Evolutionary conservation across 1,284 basidiomycete genomes (phyloP), one percentile per base, ranked within the genome.

Genomic region (Ustilago shanxiensis): DNA sequence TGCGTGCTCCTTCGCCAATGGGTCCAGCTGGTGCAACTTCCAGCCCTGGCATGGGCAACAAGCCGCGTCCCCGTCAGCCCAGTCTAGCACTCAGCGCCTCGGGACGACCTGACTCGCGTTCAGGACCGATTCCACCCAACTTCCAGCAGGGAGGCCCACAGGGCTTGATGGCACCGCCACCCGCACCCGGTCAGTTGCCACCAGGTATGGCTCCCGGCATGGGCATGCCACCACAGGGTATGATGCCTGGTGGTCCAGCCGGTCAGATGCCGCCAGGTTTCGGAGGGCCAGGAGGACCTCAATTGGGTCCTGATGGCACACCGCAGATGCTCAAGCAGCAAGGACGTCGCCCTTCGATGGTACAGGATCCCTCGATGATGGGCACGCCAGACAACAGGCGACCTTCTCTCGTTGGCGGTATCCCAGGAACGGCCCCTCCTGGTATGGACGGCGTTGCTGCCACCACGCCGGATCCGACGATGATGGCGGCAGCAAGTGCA

Each of bases 1-100:
- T 67, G 72, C 81, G 62, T 16, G 77, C 55, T 29, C 79, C 60
- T 22, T 79, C 71, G 44, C 75, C 70, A 39, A 70, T 75, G 65
- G 72, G 65, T 26, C 66, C 62, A 7, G 52, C 57, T 8, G 71
- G 67, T n/a, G 55, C 71, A 3, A 64, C 65, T 2, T 71, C 71
- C 10, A 78, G 75, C 35, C 75, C 75, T 13, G 65, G 56, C 16
- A 60, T 75, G 65, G 44, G 26, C 41, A 52, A 61, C 60, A 74
- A 77, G 66, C 47, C 65, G 16, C 57, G 71, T 11, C 66, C 67
- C 44, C 62, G 72, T 14, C 72, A 84, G 65, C 45, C 82, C 26
- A 60, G 69, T 31, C 31, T 75, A 28, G 71, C 73, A 20, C 50
- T 66, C 24, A 60, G 66, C 61, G 56, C 70, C 35, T 58, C 62